A percentile compares a stretch with the other conserved stretches of the same genome.
These are phyloP conservation scores for Aspergillus arachidicola DNA, from an alignment of 2,329 filamentous ascomycete species.

Conservation along the genomic window DNA sequence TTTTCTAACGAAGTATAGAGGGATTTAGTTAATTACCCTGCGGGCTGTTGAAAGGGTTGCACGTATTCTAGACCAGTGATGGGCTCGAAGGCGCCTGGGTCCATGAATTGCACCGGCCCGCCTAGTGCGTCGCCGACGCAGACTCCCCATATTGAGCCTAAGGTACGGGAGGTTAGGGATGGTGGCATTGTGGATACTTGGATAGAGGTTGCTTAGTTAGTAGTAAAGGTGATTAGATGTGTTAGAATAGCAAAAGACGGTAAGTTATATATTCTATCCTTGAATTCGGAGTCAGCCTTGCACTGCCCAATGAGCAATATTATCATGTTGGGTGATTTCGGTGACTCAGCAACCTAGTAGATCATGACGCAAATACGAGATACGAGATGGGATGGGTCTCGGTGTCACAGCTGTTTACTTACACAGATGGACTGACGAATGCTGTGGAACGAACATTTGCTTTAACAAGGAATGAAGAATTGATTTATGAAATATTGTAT, in stretches of 20 bases:
- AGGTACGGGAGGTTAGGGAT: neutral
- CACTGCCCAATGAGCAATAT: neutral
- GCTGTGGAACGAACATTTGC: neutral
- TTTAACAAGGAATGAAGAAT: too few species aligned
- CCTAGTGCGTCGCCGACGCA: conserved; percentile 49
- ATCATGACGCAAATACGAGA: neutral
- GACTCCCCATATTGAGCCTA: conserved; percentile 42
- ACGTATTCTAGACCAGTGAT: conserved; percentile 39
- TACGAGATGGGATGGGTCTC: neutral
- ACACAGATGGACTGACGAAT: neutral
- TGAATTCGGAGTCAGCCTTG: neutral
- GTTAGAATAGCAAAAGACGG: neutral
- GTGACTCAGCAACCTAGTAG: neutral
- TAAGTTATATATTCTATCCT: neutral
- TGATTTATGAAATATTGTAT: too few species aligned
- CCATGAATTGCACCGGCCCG: conserved; percentile 44
- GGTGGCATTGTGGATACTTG: neutral
- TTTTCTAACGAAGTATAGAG: neutral
- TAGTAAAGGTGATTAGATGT: neutral
- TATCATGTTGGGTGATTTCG: neutral
- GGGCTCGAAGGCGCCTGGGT: conserved; percentile 37
- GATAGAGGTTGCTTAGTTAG: neutral
- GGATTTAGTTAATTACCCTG: conserved; percentile 29
- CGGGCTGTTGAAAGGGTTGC: conserved; percentile 36
- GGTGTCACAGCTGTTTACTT: neutral